Conservation (phyloP, 1,284 basidiomycete species). For the Ustilago xerochloae region DNA sequence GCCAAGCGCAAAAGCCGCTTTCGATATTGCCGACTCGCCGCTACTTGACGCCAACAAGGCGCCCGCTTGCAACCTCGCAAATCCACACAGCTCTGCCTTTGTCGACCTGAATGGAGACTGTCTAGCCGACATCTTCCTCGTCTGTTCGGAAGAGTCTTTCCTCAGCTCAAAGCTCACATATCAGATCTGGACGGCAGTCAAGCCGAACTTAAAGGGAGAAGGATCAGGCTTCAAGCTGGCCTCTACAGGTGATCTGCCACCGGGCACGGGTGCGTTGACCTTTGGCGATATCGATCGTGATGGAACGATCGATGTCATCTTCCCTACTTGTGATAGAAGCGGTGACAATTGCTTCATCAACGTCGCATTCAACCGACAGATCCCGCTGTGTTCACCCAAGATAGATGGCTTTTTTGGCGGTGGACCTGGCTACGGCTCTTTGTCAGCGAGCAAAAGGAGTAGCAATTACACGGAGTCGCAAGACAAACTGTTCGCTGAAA, state of each 20-base stretch:
- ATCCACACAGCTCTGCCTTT: slow-evolving; percentile 94
- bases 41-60: slow-evolving; percentile 26
- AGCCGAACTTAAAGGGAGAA: slow-evolving; percentile 29
- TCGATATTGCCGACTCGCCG: slow-evolving; percentile 30
- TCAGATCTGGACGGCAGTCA: slow-evolving; percentile 81
- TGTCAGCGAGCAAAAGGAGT: slow-evolving; percentile 9
- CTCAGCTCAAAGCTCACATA: slow-evolving; percentile 71
- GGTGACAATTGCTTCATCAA: slow-evolving; percentile 81
- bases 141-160: slow-evolving; percentile 75
- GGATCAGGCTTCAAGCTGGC: slow-evolving; percentile 79
- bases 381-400: slow-evolving; percentile 76
- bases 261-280: slow-evolving; percentile 80
- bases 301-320: slow-evolving; percentile 94
- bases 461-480: background rate
- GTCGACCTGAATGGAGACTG: slow-evolving; percentile 96
- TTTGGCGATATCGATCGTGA: slow-evolving; percentile 97
- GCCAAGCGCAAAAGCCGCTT: slow-evolving; percentile 23
- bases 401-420: slow-evolving; percentile 55
- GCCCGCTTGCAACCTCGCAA: slow-evolving; percentile 76
- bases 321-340: slow-evolving; percentile 78
- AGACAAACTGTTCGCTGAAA: background rate
- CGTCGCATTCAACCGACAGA: slow-evolving; percentile 92
- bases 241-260: slow-evolving; percentile 78
- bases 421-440: slow-evolving; percentile 28
- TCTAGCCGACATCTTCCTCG: slow-evolving; percentile 89